Base-by-base conservation (phyloP, 768 basidiomycete genomes). In the Tylopilus subfusipes region DNA sequence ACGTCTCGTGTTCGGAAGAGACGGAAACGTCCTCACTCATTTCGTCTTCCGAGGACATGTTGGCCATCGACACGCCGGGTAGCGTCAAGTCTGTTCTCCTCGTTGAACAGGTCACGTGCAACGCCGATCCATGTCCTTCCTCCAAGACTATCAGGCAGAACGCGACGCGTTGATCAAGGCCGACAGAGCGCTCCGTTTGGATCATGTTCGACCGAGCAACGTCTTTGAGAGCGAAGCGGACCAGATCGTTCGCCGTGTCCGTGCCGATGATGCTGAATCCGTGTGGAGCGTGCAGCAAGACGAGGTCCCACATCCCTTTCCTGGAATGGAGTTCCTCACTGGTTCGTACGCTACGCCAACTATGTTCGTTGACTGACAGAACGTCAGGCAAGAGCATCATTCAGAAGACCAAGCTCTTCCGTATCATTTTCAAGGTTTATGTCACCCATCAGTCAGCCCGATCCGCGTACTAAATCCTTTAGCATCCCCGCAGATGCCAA, bases 291-390 rank as follows among this genome's bases (percentile, higher is more conserved):
- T 69, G 43, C 79, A 83, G 22, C 73, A 80, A 55, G 73, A 78
- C 16, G 75, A 75, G 5, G 73, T 82, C 43, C 80, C 77, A 5
- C 82, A 88, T 60, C 75, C 83, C 1, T 90, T 87, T 58, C 86
- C 86, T 21, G 88, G 88, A 40, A 88, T 89, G 86, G 85, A 82
- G 59, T 90, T 89, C 61, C 69, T 89, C 58, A 89, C 84, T 39
- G 85, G 86, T 84, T 54, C 38, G 68, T 56, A 36, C 1, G 18
- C 31, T 13, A 18, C n/a, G 12, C 27, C n/a, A 19, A 19, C 18
- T 3, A 22, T 5, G 11, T 21, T 54, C 60, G 45, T 24, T 39
- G 4, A 42, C 43, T 21, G 2, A 38, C 12, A 30, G 13, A 34
- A 42, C 5, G 13, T 42, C 48, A 84, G 83, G 82, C 40, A 79